Evolutionary conservation across 805 yeast genomes (phyloP).

Genomic region (Sugiyamaella americana): DNA sequence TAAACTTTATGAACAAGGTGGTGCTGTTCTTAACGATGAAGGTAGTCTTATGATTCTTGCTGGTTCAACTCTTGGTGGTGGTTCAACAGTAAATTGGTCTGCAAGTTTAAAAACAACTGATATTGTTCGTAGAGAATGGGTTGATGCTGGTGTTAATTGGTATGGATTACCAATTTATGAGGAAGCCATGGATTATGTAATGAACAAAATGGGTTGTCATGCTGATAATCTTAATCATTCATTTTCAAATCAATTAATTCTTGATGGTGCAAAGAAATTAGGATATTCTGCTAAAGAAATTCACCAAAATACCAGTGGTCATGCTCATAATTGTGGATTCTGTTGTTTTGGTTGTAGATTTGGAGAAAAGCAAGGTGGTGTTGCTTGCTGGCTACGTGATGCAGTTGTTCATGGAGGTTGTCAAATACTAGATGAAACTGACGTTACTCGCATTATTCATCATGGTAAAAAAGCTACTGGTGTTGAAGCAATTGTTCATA

Average conservation of each 20-base stretch:
- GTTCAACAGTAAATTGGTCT: slow-evolving; percentile 53
- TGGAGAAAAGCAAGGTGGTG: slow-evolving; percentile 49
- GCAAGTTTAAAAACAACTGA: slow-evolving; percentile 47
- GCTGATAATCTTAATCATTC: slow-evolving; percentile 39
- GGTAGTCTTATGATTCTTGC: slow-evolving; percentile 39
- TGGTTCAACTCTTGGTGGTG: slow-evolving; percentile 54
- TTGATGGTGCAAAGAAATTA: slow-evolving; percentile 41
- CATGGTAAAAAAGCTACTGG: slow-evolving; percentile 42
- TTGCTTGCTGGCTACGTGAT: slow-evolving; percentile 44
- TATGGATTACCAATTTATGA: slow-evolving; percentile 41
- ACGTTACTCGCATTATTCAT: slow-evolving; percentile 37
- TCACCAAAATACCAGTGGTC: slow-evolving; percentile 43
- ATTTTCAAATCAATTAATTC: slow-evolving; percentile 37
- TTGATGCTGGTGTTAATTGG: slow-evolving; percentile 41
- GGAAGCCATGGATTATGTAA: slow-evolving; percentile 41
- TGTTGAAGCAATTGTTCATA: slow-evolving; percentile 34
- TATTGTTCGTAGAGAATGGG: slow-evolving; percentile 48
- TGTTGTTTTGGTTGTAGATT: slow-evolving; percentile 45
- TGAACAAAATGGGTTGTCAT: slow-evolving; percentile 44
- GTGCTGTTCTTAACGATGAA: slow-evolving; percentile 34
- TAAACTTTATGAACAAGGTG: slow-evolving; percentile 38
- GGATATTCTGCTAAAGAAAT: slow-evolving; percentile 39
- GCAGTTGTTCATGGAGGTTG: slow-evolving; percentile 41
- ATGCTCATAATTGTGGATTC: slow-evolving; percentile 41
- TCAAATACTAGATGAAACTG: slow-evolving; percentile 41